Percentiles rank a stretch among this genome's conserved stretches.
Conservation (phyloP, 257 asterid genomes). For the Ligustrum vulgare region DNA sequence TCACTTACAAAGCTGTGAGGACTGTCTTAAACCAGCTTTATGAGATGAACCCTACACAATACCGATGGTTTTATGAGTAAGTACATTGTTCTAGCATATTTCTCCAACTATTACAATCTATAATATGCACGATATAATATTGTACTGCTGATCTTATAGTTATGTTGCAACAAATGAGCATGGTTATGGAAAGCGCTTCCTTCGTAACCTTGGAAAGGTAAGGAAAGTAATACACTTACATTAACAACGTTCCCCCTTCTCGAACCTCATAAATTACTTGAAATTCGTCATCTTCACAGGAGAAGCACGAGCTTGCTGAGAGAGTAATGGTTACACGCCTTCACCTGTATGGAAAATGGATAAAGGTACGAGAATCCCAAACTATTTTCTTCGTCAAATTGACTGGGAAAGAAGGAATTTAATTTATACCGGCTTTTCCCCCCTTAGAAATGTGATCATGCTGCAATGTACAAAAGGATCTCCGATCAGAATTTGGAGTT, state of each 20-base stretch:
- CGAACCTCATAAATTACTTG: not conserved
- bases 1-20: conserved; percentile 93
- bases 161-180: conserved; percentile 58
- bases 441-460: conserved; percentile 74
- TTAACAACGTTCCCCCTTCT: not conserved
- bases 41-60: conserved; percentile 88
- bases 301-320: conserved; percentile 76
- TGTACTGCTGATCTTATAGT: conserved; percentile 31
- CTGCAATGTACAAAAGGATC: conserved; percentile 73
- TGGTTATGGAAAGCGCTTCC: conserved; percentile 65
- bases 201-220: conserved; percentile 81
- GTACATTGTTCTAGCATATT: conserved; percentile 19
- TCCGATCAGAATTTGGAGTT: conserved; percentile 79
- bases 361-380: conserved; percentile 49
- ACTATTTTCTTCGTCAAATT: not conserved
- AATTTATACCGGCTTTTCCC: not conserved
- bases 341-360: conserved; percentile 83
- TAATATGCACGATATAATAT: not conserved
- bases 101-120: not conserved
- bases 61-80: conserved; percentile 86
- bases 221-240: not conserved
- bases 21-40: conserved; percentile 84
- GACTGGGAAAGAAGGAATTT: not conserved
- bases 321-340: conserved; percentile 93
- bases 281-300: conserved; percentile 41